Evolutionary conservation across 1,139 yeast genomes (phyloP), one percentile per base, ranked within the genome.

Genomic region (Nakaseomyces sp.): DNA sequence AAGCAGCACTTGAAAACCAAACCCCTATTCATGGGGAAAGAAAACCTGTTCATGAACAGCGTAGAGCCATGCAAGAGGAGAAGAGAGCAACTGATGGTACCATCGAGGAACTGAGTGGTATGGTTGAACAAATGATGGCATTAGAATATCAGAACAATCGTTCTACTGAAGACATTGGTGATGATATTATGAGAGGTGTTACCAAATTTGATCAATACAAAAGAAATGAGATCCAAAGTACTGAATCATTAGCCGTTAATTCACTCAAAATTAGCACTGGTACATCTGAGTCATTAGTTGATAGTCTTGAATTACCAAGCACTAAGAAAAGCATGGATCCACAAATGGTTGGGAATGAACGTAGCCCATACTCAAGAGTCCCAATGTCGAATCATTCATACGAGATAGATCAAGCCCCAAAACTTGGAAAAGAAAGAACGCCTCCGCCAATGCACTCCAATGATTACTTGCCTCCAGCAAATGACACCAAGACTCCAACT

Each of bases 101-200:
- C 2, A 50, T 57, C 29, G 56, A 56, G 22, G 63, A 58, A 26
- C 30, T 60, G 36, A 57, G 48, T 24, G 57, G 50, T 19, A 60
- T 65, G 66, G 66, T 66, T n/a, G 67, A 64, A 40, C 54, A 63
- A 20, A 55, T 66, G 58, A 55, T 63, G 30, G 31, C 50, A 26
- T 40, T 50, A 45, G 7, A 53, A 53, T 16, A 45, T 43, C 10
- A 47, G 43, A 5, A 46, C 47, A 18, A 41, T 45, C 6, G 10
- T 18, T 12, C 36, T 1, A 13, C 33, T 43, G 7, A 43, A 47
- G 9, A 41, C 41, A 15, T 56, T 50, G 28, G 55, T 56, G 28
- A 59, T 53, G 38, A 22, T 22, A 22, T 45, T 53, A 13, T 43
- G 18, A 35, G 22, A 15, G 18, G 18, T 7, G 26, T 58, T 39